These are phyloP conservation scores for Hysterangium stoloniferum DNA, from an alignment of 768 basidiomycete genomes.

Conservation along the genomic window DNA sequence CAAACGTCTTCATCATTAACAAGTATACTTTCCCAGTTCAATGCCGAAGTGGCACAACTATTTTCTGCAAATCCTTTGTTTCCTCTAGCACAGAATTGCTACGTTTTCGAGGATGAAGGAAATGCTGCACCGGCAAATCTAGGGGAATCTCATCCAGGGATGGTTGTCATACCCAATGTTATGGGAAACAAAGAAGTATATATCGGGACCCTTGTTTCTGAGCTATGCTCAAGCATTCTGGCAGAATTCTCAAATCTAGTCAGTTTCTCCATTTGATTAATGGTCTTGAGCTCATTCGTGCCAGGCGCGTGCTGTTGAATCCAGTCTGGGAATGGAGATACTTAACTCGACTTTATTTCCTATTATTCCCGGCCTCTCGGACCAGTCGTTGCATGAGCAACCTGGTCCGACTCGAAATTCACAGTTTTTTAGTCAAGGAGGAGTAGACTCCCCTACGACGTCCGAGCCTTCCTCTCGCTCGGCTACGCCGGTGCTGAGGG, in stretches of 20 bases:
- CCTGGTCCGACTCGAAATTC: not conserved
- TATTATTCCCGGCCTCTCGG: slow-evolving; percentile 19
- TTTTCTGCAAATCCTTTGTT: slow-evolving; percentile 62
- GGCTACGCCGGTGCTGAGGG: slow-evolving; percentile 34
- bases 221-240: slow-evolving; percentile 81
- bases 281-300: too few species aligned
- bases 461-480: slow-evolving; percentile 27
- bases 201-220: slow-evolving; percentile 81
- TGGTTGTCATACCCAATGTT: slow-evolving; percentile 73
- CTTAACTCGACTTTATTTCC: slow-evolving; percentile 34
- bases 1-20: slow-evolving; percentile 46
- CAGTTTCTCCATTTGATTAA: slow-evolving; percentile 21
- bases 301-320: slow-evolving; percentile 74
- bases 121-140: slow-evolving; percentile 46
- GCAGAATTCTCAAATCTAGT: slow-evolving; percentile 83
- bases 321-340: slow-evolving; percentile 78
- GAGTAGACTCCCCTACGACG: slow-evolving; percentile 1
- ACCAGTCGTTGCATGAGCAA: too few species aligned
- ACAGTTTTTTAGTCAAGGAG: too few species aligned
- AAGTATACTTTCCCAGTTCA: slow-evolving; percentile 57
- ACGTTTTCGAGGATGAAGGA: slow-evolving; percentile 77
- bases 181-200: slow-evolving; percentile 88
- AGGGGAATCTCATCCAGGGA: slow-evolving; percentile 47
- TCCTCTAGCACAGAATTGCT: slow-evolving; percentile 75
- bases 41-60: slow-evolving; percentile 51